These are phyloP conservation scores for Ceratocystis huliohia DNA, from an alignment of 2,329 filamentous ascomycete genomes.

Conservation along the genomic window DNA sequence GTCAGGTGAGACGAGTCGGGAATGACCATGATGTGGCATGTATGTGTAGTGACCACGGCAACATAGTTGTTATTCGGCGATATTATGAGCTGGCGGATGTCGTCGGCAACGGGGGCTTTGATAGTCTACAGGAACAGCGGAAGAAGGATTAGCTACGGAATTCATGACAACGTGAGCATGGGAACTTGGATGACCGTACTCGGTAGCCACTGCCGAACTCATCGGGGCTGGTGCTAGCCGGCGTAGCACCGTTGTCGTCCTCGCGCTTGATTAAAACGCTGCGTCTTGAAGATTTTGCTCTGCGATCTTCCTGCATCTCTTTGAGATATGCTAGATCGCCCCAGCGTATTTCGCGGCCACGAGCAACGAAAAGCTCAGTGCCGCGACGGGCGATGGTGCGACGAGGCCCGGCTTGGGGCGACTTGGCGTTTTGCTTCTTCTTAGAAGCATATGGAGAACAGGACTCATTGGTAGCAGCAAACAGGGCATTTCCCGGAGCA, in stretches of 20 bases:
- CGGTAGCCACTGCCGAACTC: constrained; percentile 28
- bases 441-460: constrained; percentile 33
- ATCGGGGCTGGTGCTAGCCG: constrained; percentile 1
- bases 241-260: constrained; percentile 24
- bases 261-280: constrained; percentile 35
- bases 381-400: constrained; percentile 67
- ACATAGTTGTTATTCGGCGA: constrained; percentile 73
- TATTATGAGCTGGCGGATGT: constrained; percentile 73
- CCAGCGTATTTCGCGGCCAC: constrained; percentile 85
- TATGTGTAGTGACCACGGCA: constrained; percentile 76
- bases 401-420: constrained; percentile 36
- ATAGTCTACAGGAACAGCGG: constrained; percentile 45
- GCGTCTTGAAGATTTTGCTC: constrained; percentile 18
- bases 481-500: constrained; percentile 65
- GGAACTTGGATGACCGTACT: constrained; percentile 21
- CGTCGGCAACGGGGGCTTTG: constrained; percentile 62
- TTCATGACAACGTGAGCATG: not conserved
- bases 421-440: constrained; percentile 28
- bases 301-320: constrained; percentile 33
- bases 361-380: constrained; percentile 78
- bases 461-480: constrained; percentile 39
- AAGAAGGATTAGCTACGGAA: constrained; percentile 6
- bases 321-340: constrained; percentile 72
- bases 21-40: constrained; percentile 74
- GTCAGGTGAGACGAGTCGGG: constrained; percentile 68